Evolutionary conservation across 2,329 filamentous ascomycete genomes (phyloP).

Genomic region (Byssochlamys sp.): DNA sequence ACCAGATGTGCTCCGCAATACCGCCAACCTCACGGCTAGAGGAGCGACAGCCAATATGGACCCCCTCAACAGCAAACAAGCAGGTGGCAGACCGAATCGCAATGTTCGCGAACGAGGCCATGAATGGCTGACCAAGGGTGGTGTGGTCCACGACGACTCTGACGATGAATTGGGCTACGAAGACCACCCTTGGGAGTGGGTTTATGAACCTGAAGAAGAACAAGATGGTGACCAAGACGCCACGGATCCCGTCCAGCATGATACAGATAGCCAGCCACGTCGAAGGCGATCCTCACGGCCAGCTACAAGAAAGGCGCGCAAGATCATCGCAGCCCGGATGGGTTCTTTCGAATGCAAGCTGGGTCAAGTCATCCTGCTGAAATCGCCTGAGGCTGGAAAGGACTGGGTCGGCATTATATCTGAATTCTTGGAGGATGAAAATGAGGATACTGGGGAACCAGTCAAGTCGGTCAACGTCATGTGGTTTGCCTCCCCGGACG

Average conservation of each 20-base stretch:
- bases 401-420: conserved; percentile 88
- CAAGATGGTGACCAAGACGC: conserved; percentile 12
- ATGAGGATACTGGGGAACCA: conserved; percentile 49
- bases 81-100: conserved; percentile 4
- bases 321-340: conserved; percentile 72
- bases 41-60: background rate
- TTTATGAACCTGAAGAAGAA: conserved; percentile 45
- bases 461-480: conserved; percentile 75
- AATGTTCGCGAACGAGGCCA: conserved; percentile 31
- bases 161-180: conserved; percentile 75
- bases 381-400: conserved; percentile 75
- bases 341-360: conserved; percentile 69
- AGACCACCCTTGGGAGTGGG: conserved; percentile 69
- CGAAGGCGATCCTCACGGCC: conserved; percentile 22
- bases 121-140: conserved; percentile 48
- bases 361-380: conserved; percentile 77
- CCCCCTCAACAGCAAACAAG: background rate
- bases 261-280: conserved; percentile 14
- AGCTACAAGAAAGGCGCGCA: conserved; percentile 22
- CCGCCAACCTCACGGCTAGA: background rate
- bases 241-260: conserved; percentile 8
- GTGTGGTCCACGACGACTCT: conserved; percentile 65
- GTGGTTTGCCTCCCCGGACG: conserved; percentile 83
- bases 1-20: background rate
- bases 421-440: conserved; percentile 65